These are phyloP conservation scores for Zygosaccharomyces kombuchaensis DNA, from an alignment of 805 yeast genomes.

Conservation along the genomic window DNA sequence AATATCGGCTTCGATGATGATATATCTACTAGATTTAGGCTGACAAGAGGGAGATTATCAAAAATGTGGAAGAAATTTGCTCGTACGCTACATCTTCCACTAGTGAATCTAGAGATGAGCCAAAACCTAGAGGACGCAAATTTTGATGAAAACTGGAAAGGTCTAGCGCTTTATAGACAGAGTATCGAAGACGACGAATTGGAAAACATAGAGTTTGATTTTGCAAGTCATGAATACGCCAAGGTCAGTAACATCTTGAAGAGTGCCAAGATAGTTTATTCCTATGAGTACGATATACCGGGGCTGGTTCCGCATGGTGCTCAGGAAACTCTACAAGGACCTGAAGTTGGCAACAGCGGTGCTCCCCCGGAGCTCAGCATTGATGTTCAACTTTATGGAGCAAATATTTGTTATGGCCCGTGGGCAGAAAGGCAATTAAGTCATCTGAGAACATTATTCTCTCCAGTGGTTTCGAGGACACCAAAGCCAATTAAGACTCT, in stretches of 20 bases:
- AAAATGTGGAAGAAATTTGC: slow-evolving; percentile 25
- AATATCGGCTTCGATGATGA: slow-evolving; percentile 59
- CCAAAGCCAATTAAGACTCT: slow-evolving; percentile 41
- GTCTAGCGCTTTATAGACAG: slow-evolving; percentile 58
- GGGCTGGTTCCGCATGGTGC: slow-evolving; percentile 51
- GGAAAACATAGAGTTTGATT: slow-evolving; percentile 33
- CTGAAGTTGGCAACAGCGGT: slow-evolving; percentile 58
- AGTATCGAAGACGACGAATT: slow-evolving; percentile 38
- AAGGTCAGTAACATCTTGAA: slow-evolving; percentile 67
- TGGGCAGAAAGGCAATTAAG: slow-evolving; percentile 89
- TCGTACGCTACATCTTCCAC: slow-evolving; percentile 10
- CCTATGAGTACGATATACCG: slow-evolving; percentile 67
- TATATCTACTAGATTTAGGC: slow-evolving; percentile 20
- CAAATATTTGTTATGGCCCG: slow-evolving; percentile 83
- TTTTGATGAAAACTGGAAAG: slow-evolving; percentile 57
- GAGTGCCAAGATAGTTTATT: slow-evolving; percentile 49
- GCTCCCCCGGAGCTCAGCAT: slow-evolving; percentile 57
- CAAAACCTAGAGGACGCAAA: slow-evolving; percentile 14
- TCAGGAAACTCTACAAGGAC: slow-evolving; percentile 38
- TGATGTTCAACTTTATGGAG: slow-evolving; percentile 52
- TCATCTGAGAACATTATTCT: slow-evolving; percentile 57
- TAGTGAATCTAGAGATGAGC: background rate
- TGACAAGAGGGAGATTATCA: slow-evolving; percentile 19
- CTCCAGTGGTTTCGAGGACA: slow-evolving; percentile 65
- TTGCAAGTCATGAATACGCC: slow-evolving; percentile 66